Evolutionary conservation across 108 stramenopile species (phyloP), one percentile per base, ranked within the genome.

Genomic region (Conticribra weissflogii): DNA sequence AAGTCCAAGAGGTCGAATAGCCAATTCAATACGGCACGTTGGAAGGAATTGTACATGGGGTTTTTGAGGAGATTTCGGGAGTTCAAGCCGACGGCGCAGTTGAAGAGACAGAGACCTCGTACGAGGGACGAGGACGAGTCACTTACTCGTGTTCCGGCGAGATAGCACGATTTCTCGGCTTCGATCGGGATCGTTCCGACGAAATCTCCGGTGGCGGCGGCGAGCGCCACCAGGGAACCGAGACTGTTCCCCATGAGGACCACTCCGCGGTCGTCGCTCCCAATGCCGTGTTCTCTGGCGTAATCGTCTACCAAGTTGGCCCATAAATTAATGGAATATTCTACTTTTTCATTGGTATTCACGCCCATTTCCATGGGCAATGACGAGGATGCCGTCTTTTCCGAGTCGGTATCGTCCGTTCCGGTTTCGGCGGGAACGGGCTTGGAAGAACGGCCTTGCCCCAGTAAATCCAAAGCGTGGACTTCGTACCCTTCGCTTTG

Each of bases 281-380:
- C 79, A 56, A 61, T 25, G 14, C 74, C 59, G 47, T 74, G 52
- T 9, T 71, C 25, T 5, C 65, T 36, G 2, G 83, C 81, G 54
- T 88, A 88, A 21, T 81, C 81, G 47, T 85, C 87, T 12, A 86
- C 81, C 78, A 81, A 65, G 30, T 86, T 41, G 3, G 83, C 87
- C 87, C 87, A 88, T 29, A 88, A 56, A 69, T 82, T 71, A 53
- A 86, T 88, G 16, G 85, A 86, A 70, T 88, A 88, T 24, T 84
- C 45, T 0, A 88, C 60, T 0, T 27, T 62, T 23, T 30, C 51
- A 27, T 76, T 54, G 0, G 54, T 55, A 34, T 49, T 59, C 28
- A 51, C 56, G 0, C 58, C 68, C 58, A 69, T 50, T 2, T 18
- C 18, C 29, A 49, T 68, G 5, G 44, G n/a, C n/a, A n/a, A n/a